Conservation (phyloP, 1,284 basidiomycete species). For the Fomitopsis palustris region DNA sequence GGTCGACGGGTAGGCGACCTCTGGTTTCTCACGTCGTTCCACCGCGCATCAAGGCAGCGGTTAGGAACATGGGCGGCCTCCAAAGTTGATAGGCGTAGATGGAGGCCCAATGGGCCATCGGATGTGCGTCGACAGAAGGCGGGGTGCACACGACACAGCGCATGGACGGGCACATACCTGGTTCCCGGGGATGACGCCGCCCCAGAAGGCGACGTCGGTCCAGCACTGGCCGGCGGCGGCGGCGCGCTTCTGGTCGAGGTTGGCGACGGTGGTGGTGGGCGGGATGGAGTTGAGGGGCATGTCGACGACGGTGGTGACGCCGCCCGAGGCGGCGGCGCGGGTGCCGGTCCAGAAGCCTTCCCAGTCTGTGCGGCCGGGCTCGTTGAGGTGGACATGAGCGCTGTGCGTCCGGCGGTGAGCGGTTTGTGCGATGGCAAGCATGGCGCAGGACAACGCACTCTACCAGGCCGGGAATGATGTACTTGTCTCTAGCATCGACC, state of each 20-base stretch:
- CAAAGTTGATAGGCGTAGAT: too few species aligned
- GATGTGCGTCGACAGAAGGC: neutral
- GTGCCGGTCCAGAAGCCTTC: conserved; percentile 94
- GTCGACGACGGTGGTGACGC: conserved; percentile 89
- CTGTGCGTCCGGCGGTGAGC: conserved; percentile 34
- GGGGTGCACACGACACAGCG: neutral
- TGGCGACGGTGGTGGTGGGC: conserved; percentile 81
- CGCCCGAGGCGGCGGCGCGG: conserved; percentile 82
- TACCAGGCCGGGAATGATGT: conserved; percentile 82
- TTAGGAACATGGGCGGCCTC: too few species aligned
- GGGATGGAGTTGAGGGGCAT: conserved; percentile 97
- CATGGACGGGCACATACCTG: conserved; percentile 39
- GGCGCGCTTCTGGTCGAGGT: conserved; percentile 66
- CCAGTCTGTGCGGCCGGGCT: conserved; percentile 90
- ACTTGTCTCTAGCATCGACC: conserved; percentile 60
- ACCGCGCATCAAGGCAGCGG: neutral
- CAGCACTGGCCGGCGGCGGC: conserved; percentile 75
- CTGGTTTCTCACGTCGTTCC: neutral
- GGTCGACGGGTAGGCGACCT: neutral
- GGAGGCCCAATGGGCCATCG: neutral
- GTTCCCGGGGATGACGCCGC: conserved; percentile 89
- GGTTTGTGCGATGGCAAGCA: neutral
- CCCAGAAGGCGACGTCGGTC: conserved; percentile 93
- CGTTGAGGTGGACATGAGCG: conserved; percentile 90
- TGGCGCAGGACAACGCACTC: conserved; percentile 53